A percentile compares a stretch with the other conserved stretches of the same genome.
These are phyloP conservation scores for Lactarius indigo DNA, from an alignment of 768 basidiomycete genomes.

Conservation along the genomic window DNA sequence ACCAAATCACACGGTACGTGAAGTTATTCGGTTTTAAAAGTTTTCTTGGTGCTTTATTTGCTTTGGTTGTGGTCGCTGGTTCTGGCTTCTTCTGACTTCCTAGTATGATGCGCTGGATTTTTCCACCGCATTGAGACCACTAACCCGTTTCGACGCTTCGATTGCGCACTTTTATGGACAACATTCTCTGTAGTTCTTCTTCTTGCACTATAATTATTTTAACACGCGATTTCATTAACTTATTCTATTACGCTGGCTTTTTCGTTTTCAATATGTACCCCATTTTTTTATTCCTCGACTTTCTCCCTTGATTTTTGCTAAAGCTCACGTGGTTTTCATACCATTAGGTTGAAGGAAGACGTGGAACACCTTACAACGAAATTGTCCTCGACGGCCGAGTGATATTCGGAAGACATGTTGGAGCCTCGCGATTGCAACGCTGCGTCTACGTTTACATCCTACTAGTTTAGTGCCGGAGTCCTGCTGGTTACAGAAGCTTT, in stretches of 20 bases:
- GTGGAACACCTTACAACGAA: conserved; percentile 47
- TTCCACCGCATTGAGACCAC: conserved; percentile 19
- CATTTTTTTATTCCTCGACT: background rate
- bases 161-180: background rate
- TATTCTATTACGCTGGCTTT: conserved; percentile 27
- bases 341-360: conserved; percentile 64
- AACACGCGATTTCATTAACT: conserved; percentile 1
- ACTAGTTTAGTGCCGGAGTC: conserved; percentile 7
- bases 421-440: conserved; percentile 14
- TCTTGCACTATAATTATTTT: conserved; percentile 4
- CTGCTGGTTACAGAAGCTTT: conserved; percentile 13
- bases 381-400: conserved; percentile 19
- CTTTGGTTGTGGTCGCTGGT: conserved; percentile 27
- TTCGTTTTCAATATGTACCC: conserved; percentile 1
- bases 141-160: background rate
- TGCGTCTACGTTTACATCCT: background rate
- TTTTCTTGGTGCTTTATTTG: conserved; percentile 27
- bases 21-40: conserved; percentile 56
- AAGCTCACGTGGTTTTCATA: conserved; percentile 20
- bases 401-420: conserved; percentile 8
- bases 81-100: conserved; percentile 36
- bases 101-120: conserved; percentile 10
- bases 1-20: conserved; percentile 77
- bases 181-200: background rate
- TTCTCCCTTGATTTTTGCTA: background rate